phyloP scores from a whole-genome alignment of 2,329 filamentous ascomycete genomes.

The Fusarium nelsonii region DNA sequence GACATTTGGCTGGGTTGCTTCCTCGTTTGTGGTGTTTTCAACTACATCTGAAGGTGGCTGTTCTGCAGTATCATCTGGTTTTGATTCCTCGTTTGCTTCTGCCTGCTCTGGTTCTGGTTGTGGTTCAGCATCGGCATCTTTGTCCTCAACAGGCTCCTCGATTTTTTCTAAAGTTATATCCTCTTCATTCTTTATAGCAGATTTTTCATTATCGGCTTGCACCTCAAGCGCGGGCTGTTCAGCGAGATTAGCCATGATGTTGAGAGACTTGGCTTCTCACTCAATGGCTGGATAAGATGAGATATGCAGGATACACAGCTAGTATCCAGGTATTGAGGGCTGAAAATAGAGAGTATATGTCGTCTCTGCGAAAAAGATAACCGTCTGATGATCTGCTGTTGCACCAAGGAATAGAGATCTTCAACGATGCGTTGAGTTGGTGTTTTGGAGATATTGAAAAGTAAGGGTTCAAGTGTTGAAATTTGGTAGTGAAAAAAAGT shows the following conservation, averaged over 20 bases:
- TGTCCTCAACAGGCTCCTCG: slow-evolving; percentile 18
- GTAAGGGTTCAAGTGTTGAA: slow-evolving; percentile 25
- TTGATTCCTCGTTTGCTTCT: slow-evolving; percentile 4
- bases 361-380: neutral
- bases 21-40: neutral
- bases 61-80: slow-evolving; percentile 13
- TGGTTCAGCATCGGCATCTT: slow-evolving; percentile 1
- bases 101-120: neutral
- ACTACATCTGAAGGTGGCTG: slow-evolving; percentile 1
- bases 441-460: slow-evolving; percentile 13
- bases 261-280: neutral
- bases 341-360: neutral
- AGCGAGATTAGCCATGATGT: slow-evolving; percentile 27
- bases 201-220: slow-evolving; percentile 12
- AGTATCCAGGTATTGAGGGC: neutral
- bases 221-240: slow-evolving; percentile 15
- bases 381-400: neutral
- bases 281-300: neutral
- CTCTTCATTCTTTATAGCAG: slow-evolving; percentile 4
- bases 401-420: slow-evolving; percentile 17
- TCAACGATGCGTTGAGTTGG: slow-evolving; percentile 18
- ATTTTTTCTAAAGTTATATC: slow-evolving; percentile 15
- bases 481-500: neutral
- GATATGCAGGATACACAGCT: neutral
- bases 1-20: slow-evolving; percentile 11